Base-by-base conservation (phyloP, 2,329 filamentous ascomycete genomes). In the Aspergillus awamori region DNA sequence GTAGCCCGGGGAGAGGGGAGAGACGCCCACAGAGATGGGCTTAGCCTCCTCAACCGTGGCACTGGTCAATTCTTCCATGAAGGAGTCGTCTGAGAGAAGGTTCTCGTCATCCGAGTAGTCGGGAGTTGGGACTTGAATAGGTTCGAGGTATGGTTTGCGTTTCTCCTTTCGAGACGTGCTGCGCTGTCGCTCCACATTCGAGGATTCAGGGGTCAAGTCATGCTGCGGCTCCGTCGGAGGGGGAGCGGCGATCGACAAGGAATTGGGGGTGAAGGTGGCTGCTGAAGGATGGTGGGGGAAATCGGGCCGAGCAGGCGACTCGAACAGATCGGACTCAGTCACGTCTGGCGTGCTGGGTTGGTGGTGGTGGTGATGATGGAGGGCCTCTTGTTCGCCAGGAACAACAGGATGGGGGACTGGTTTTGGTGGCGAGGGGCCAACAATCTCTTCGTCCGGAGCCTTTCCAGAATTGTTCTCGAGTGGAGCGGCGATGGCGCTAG, bases 1-100 rank as follows among this genome's bases (percentile, higher is more conserved):
- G 65, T 86, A 86, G 57, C 87, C 84, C 0, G 90, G 85, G 13
- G 86, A 89, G 45, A 90, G 86, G n/a, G 93, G 91, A n/a, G 92
- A 92, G 74, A 93, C 93, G 22, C 90, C 87, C 8, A 95, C 87
- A 1, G 85, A 84, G 65, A 96, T 86, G 2, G 91, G 89, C 72
- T 89, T 89, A n/a, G 92, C 92, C 78, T 97, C 87, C 72, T 95
- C 85, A 17, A 96, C 80, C 2, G 89, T 93, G 28, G 92, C 93
- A 58, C 87, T 90, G 69, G 92, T 90, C 58, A 96, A 79, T 77
- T 96, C 93, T 60, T 96, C 90, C 85, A 96, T 90, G 64, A 93
- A 85, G 15, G 87, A 89, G 71, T 95, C 91, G 73, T 94, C 91
- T 20, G 77, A 79, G 30, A 78, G 70, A 41, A 79, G 69, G 51